Percentiles rank a stretch among this genome's conserved stretches.
Evolutionary conservation across 495 filamentous ascomycete species (phyloP).

Genomic region (Neurospora sp.): DNA sequence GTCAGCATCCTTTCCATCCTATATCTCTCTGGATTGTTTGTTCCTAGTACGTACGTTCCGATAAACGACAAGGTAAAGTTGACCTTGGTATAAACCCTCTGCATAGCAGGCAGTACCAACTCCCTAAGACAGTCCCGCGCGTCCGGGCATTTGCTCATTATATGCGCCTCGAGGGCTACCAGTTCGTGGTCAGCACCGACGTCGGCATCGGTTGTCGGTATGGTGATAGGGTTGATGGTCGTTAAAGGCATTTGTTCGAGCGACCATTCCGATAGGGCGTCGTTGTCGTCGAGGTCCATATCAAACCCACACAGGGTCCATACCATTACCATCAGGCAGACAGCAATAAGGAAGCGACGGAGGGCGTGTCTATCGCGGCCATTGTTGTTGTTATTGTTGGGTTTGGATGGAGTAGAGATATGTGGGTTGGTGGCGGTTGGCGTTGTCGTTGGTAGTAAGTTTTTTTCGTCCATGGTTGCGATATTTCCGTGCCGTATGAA

Average conservation of each 20-base stretch:
- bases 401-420: background rate
- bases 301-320: background rate
- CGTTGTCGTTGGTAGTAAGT: background rate
- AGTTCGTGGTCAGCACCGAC: slow-evolving; percentile 2
- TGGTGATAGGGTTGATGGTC: background rate
- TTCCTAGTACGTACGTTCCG: slow-evolving; percentile 37
- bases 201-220: background rate
- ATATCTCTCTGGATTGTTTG: background rate
- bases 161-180: slow-evolving; percentile 79
- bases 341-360: background rate
- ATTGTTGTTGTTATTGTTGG: background rate
- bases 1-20: background rate
- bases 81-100: slow-evolving; percentile 67
- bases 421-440: background rate
- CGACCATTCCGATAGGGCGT: background rate
- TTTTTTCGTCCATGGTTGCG: background rate
- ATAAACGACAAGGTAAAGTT: slow-evolving; percentile 89
- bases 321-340: background rate
- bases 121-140: slow-evolving; percentile 68
- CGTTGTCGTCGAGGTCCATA: background rate
- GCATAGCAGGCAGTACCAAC: slow-evolving; percentile 79
- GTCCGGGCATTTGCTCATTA: slow-evolving; percentile 95
- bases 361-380: background rate
- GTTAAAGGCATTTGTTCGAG: background rate
- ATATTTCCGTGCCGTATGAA: background rate